phyloP scores from a whole-genome alignment of 176 grass and related monocot genomes.

The Triticum dicoccoides region DNA sequence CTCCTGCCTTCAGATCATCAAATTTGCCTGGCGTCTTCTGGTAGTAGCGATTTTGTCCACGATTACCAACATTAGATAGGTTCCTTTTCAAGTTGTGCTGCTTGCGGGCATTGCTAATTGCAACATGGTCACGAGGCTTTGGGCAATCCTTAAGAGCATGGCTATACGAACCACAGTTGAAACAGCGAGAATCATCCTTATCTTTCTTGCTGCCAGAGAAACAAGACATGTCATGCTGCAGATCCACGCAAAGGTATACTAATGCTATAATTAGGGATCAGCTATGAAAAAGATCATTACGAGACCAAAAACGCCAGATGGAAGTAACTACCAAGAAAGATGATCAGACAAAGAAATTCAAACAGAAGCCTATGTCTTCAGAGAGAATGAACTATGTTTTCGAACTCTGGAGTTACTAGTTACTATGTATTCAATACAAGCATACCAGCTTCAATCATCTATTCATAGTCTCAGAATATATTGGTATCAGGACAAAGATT shows the following conservation, averaged over 20 bases:
- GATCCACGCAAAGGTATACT: not conserved
- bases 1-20: conserved; percentile 86
- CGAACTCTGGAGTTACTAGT: not conserved
- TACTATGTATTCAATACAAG: not conserved
- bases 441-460: not conserved
- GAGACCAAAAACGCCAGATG: conserved; percentile 4
- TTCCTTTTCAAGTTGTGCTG: conserved; percentile 75
- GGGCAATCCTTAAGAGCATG: conserved; percentile 88
- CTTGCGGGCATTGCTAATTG: conserved; percentile 84
- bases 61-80: conserved; percentile 41
- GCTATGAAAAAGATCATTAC: not conserved
- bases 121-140: conserved; percentile 78
- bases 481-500: not conserved
- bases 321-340: not conserved
- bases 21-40: conserved; percentile 78
- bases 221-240: conserved; percentile 14
- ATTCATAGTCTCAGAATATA: not conserved
- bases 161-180: conserved; percentile 96
- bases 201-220: conserved; percentile 44
- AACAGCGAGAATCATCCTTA: conserved; percentile 85
- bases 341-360: not conserved
- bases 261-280: not conserved
- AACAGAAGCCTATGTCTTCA: not conserved
- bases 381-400: not conserved
- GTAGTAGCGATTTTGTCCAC: conserved; percentile 80